A percentile compares a stretch with the other conserved stretches of the same genome.
These are phyloP conservation scores for Mycena venus DNA, from an alignment of 768 basidiomycete genomes.

Conservation along the genomic window DNA sequence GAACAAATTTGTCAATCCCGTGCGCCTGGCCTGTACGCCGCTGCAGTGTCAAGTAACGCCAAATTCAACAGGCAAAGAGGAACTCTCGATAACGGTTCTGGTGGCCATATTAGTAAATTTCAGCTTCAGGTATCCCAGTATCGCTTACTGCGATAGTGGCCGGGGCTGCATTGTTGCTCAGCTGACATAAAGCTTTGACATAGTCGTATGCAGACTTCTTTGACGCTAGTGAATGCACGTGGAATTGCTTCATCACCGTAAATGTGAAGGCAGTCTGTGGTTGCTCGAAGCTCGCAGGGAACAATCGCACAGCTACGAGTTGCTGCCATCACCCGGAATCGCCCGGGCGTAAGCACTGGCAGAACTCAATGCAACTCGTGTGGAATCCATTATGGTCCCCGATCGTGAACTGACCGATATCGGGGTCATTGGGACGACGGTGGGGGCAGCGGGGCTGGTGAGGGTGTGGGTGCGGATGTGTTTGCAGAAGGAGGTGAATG, in stretches of 20 bases:
- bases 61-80: conserved; percentile 18
- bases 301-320: conserved; percentile 6
- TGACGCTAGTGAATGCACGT: conserved; percentile 44
- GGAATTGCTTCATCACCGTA: conserved; percentile 41
- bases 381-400: neutral
- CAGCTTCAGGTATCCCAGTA: neutral
- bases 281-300: conserved; percentile 27
- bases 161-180: conserved; percentile 34
- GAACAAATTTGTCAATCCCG: conserved; percentile 8
- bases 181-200: conserved; percentile 30
- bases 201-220: conserved; percentile 51
- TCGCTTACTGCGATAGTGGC: neutral
- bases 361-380: neutral
- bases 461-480: too few species aligned
- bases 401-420: neutral
- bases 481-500: neutral
- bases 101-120: neutral
- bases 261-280: conserved; percentile 34
- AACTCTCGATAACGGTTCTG: conserved; percentile 33
- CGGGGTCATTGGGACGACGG: neutral
- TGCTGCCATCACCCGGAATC: neutral
- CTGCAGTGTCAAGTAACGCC: conserved; percentile 13
- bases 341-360: neutral
- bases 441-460: too few species aligned
- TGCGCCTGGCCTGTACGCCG: conserved; percentile 31